Conservation (phyloP, 306 rosid genomes). For the Cicer chorassanicum region DNA sequence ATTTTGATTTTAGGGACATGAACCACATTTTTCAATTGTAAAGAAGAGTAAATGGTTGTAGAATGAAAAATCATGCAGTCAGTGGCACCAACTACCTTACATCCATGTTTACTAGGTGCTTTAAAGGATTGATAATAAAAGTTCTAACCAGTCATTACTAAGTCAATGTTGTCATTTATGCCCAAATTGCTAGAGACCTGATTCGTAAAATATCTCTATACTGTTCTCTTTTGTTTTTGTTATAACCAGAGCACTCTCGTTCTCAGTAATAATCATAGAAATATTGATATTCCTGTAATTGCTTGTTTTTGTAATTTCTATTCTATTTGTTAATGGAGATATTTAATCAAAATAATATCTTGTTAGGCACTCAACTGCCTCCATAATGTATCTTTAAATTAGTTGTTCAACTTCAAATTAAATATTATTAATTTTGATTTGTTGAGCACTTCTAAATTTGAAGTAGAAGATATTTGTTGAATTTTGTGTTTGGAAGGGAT, state of each 20-base stretch:
- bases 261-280: conserved; percentile 1
- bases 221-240: conserved; percentile 3
- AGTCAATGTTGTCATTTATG: too few species aligned
- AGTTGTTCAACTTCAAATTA: conserved; percentile 8
- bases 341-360: conserved; percentile 15
- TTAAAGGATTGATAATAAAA: too few species aligned
- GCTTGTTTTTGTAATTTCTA: conserved; percentile 25
- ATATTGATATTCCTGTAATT: conserved; percentile 16
- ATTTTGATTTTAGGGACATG: neutral
- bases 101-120: too few species aligned
- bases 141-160: too few species aligned
- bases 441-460: conserved; percentile 9
- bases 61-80: neutral
- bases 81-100: neutral
- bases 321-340: conserved; percentile 35
- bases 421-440: conserved; percentile 26
- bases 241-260: conserved; percentile 14
- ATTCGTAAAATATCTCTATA: neutral
- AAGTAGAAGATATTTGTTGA: conserved; percentile 21
- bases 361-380: conserved; percentile 30
- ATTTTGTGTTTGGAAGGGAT: conserved; percentile 9
- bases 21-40: neutral
- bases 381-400: conserved; percentile 10
- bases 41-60: neutral
- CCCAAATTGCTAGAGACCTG: neutral